Evolutionary conservation across 176 grass and related monocot genomes (phyloP), one percentile per base, ranked within the genome.

Genomic region (Bonia amplexicaulis): DNA sequence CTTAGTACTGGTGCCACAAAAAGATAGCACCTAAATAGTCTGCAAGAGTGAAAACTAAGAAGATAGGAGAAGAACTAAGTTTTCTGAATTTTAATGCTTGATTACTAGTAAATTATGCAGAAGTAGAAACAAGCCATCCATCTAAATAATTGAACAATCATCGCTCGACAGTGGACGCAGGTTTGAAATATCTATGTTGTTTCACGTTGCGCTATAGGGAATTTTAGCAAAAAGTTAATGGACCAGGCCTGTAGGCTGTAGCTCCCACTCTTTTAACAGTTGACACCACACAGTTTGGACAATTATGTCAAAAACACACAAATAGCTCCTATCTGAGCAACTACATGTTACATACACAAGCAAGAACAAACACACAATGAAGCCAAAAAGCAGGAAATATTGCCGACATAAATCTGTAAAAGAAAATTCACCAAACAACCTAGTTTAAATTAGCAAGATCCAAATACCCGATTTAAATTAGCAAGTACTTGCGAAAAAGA

Each of bases 181-280:
- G 3, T 41, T 82, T 46, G 31, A 46, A 89, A 80, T 61, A 77
- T n/a, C 42, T 61, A 49, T 51, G 23, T 12, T 52, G 69, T 10
- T 70, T 17, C 84, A 72, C 63, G 66, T 73, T 72, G 57, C 42
- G 25, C 49, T 74, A 44, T 26, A 52, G 17, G 13, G 66, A 70
- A 10, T 31, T 69, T 76, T 49, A 73, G 51, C 74, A 12, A 41
- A 81, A 47, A 47, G 26, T 29, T 52, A 16, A 61, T 35, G 69
- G 80, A 53, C n/a, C 27, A 69, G 59, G 31, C 62, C 77, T 83
- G 75, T 73, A 71, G 31, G 52, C 77, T 83, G 75, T 73, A 71
- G 73, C 39, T 78, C 52, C 69, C 66, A 59, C 73, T 49, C 66
- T 11, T 11, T 67, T 33, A 87, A 66, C 70, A 66, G 84, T 71